A percentile compares a stretch with the other conserved stretches of the same genome.
Evolutionary conservation across 2,329 filamentous ascomycete species (phyloP).

Genomic region (Aspergillus versicolor): DNA sequence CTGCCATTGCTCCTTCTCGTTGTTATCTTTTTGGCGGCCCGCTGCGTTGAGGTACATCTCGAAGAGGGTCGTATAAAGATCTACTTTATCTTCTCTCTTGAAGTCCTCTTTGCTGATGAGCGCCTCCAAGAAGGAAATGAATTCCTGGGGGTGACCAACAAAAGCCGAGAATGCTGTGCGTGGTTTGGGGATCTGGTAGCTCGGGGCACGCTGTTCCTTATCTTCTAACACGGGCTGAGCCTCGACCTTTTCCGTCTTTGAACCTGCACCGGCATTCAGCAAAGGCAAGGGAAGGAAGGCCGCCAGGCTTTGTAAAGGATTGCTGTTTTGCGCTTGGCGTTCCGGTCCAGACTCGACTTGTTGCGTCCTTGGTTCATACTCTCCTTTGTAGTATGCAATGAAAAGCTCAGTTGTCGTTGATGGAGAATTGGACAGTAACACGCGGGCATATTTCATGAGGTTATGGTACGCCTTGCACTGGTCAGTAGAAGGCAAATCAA

Average conservation of each 20-base stretch:
- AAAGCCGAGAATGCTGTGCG: conserved; percentile 93
- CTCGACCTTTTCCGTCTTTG: conserved; percentile 33
- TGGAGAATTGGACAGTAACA: conserved; percentile 83
- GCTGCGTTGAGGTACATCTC: conserved; percentile 97
- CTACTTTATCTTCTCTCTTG: conserved; percentile 72
- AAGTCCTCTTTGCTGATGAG: conserved; percentile 71
- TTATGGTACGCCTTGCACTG: conserved; percentile 71
- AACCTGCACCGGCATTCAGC: conserved; percentile 63
- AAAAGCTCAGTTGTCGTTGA: conserved; percentile 81
- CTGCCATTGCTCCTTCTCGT: conserved; percentile 78
- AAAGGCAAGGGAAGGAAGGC: conserved; percentile 82
- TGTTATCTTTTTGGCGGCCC: conserved; percentile 65
- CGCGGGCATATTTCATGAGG: conserved; percentile 91
- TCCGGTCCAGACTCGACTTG: conserved; percentile 57
- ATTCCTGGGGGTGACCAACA: conserved; percentile 88
- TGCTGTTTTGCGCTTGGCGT: conserved; percentile 56
- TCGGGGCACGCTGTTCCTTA: conserved; percentile 43
- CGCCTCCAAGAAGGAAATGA: conserved; percentile 88
- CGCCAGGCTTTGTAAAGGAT: conserved; percentile 80
- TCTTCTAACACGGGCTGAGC: conserved; percentile 26
- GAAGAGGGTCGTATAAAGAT: conserved; percentile 92
- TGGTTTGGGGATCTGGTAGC: conserved; percentile 79
- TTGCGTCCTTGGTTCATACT: conserved; percentile 65
- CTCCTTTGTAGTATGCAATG: conserved; percentile 90
- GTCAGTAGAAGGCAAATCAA: conserved; percentile 31